Percentiles rank a stretch among this genome's conserved stretches.
Evolutionary conservation across 345 rosid genomes (phyloP).

Genomic region (Leavenworthia alabamica): DNA sequence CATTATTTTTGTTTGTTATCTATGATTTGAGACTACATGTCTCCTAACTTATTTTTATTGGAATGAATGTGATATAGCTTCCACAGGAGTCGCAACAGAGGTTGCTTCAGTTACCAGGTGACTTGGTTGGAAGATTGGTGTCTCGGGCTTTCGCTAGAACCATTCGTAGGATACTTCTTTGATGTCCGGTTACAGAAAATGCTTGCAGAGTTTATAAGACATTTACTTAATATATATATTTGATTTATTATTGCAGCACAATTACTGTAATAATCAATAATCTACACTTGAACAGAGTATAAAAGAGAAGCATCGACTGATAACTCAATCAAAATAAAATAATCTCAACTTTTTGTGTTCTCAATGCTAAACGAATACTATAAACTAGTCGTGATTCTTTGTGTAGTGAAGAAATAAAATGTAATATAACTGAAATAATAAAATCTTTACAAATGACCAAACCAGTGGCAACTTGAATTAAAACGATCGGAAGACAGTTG

Average conservation of each 20-base stretch:
- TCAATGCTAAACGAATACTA: neutral
- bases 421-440: neutral
- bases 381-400: neutral
- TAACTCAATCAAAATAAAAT: neutral
- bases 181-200: conserved; percentile 17
- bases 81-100: conserved; percentile 71
- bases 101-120: conserved; percentile 66
- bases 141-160: conserved; percentile 80
- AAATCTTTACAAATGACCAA: conserved; percentile 1
- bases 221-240: neutral
- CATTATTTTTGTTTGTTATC: neutral
- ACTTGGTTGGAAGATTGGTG: conserved; percentile 60
- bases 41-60: neutral
- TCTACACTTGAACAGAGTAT: neutral
- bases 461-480: conserved; percentile 3
- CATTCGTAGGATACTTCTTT: conserved; percentile 57
- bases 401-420: neutral
- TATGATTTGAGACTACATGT: neutral
- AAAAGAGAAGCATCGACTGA: neutral
- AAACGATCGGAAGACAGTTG: neutral
- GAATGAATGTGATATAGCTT: conserved; percentile 48
- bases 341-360: neutral
- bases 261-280: neutral
- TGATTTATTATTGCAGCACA: neutral
- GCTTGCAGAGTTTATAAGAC: neutral